Conservation (phyloP, 768 basidiomycete genomes). For the Auricularia sp. region DNA sequence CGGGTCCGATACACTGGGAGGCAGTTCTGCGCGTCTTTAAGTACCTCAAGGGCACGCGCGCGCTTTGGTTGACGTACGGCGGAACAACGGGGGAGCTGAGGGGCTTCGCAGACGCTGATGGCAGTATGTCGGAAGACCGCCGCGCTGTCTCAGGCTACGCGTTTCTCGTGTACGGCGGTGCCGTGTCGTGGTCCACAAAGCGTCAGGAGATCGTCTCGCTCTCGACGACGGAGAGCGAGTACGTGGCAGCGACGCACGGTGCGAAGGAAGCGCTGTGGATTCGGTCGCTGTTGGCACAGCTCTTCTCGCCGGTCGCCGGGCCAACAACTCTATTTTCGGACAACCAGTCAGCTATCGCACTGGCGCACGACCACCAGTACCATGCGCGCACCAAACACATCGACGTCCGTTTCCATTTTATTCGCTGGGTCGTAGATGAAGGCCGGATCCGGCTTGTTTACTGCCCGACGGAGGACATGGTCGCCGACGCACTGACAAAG, state of each 20-base stretch:
- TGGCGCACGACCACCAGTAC: conserved; percentile 18
- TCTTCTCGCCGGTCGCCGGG: background rate
- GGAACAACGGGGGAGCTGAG: too few species aligned
- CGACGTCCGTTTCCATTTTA: conserved; percentile 27
- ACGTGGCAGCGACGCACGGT: conserved; percentile 19
- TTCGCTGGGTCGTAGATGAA: conserved; percentile 20
- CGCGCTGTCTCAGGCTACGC: too few species aligned
- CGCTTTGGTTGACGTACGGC: background rate
- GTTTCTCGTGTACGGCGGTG: conserved; percentile 16
- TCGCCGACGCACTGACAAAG: conserved; percentile 34
- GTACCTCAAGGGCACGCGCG: conserved; percentile 15
- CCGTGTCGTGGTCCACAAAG: conserved; percentile 25
- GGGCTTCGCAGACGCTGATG: too few species aligned
- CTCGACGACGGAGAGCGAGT: conserved; percentile 28
- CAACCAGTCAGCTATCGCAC: conserved; percentile 15
- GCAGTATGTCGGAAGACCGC: too few species aligned
- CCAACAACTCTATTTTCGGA: conserved; percentile 9
- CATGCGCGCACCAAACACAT: conserved; percentile 30
- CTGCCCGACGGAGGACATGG: conserved; percentile 16
- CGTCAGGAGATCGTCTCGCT: conserved; percentile 22
- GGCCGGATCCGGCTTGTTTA: conserved; percentile 15
- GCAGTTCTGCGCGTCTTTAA: conserved; percentile 14
- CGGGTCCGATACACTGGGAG: conserved; percentile 13
- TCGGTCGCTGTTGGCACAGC: conserved; percentile 8
- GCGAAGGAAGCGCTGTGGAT: conserved; percentile 14